Evolutionary conservation across 352 stramenopile genomes (phyloP).

Genomic region (Phytophthora boehmeriae): DNA sequence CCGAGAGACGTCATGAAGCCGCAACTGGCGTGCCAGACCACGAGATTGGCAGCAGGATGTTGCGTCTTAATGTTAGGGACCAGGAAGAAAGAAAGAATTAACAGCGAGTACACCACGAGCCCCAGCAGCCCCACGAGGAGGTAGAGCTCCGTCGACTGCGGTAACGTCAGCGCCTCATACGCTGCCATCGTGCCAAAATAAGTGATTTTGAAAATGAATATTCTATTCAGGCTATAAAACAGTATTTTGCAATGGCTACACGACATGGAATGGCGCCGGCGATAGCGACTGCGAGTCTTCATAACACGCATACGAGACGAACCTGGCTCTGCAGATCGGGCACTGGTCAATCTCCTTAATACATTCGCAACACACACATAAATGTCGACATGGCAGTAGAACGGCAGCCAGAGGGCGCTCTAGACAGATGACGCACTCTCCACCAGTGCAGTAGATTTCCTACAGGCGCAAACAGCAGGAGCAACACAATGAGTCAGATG

Average conservation of each 20-base stretch:
- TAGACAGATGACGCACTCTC: constrained; percentile 75
- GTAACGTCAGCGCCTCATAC: constrained; percentile 67
- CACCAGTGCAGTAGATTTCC: constrained; percentile 57
- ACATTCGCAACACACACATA: constrained; percentile 68
- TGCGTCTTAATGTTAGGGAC: constrained; percentile 81
- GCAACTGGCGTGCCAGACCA: constrained; percentile 81
- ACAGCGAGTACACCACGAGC: constrained; percentile 58
- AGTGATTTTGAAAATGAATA: constrained; percentile 5
- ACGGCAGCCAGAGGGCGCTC: constrained; percentile 46
- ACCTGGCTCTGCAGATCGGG: constrained; percentile 68
- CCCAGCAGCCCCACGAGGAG: constrained; percentile 68
- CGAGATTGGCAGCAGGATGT: constrained; percentile 73
- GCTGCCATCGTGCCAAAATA: constrained; percentile 21
- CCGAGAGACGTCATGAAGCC: constrained; percentile 63
- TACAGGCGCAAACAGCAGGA: constrained; percentile 14
- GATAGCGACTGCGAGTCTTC: not conserved
- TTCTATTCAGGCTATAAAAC: constrained; percentile 9
- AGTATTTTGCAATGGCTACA: constrained; percentile 3
- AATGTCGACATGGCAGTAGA: constrained; percentile 68
- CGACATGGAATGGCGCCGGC: constrained; percentile 6
- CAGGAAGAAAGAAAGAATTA: constrained; percentile 74
- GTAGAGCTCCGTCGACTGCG: constrained; percentile 58
- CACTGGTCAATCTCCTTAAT: constrained; percentile 77
- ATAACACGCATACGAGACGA: constrained; percentile 62
- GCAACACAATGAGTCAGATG: not conserved